Base-by-base conservation (phyloP, 1,139 yeast species). In the Wickerhamomyces sp. region DNA sequence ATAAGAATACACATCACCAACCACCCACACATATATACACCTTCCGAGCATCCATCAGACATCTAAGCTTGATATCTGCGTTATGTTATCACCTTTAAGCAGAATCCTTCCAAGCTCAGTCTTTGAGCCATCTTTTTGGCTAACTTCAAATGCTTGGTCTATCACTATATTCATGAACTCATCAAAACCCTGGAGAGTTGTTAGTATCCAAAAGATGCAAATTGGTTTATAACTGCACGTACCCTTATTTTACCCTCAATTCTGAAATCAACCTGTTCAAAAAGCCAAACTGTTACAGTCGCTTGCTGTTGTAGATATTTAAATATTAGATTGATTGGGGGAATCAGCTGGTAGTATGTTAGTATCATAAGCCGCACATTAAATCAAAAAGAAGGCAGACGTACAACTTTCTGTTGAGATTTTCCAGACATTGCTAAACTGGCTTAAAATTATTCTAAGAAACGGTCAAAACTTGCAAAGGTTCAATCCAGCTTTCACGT, bases 101-200 rank as follows among this genome's bases (percentile, higher is more conserved):
- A 94, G 62, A 26, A 92, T 77, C 42, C 86, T 63, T 3, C 82
- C 83, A 35, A 79, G 46, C 8, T 56, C 52, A 14, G 72, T 59
- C 49, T 56, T 65, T 39, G 65, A 49, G n/a, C 78, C 76, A 41
- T 72, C 69, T 44, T 62, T 54, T 38, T 56, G 46, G 44, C 65
- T 31, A 33, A 84, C 66, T 54, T 92, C 96, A 15, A 74, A 72
- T 0, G 97, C 96, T 42, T 89, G 92, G 44, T 87, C 96, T 13
- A 94, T 66, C n/a, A 90, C 97, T 15, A 94, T 65, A 56, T 94
- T 94, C 98, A 94, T 92, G 56, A 89, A 92, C 65, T 94, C 98
- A 61, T 94, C 99, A 62, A 94, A 92, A 1, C 99, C 99, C 46
- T 43, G 18, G 6, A 2, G 12, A 24, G 18, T 7, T 12, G 37